These are phyloP conservation scores for Phaeosphaeriaceae sp. DNA, from an alignment of 2,329 filamentous ascomycete genomes.

Conservation along the genomic window DNA sequence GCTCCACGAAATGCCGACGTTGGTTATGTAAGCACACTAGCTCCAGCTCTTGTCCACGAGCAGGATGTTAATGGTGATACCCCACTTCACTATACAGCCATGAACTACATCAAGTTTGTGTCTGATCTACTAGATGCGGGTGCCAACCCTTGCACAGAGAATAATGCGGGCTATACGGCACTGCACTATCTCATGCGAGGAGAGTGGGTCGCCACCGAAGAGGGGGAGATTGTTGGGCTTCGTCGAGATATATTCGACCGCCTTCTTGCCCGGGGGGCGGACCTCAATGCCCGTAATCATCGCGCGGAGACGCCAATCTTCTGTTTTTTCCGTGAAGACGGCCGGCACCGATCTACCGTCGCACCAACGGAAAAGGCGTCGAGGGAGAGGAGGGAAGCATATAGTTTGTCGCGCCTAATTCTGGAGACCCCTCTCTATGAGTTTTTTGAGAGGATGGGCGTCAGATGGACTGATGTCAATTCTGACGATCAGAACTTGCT, in stretches of 20 bases:
- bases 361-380: background rate
- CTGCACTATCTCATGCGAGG: conserved; percentile 17
- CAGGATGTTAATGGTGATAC: conserved; percentile 1
- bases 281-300: conserved; percentile 20
- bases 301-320: conserved; percentile 24
- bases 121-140: conserved; percentile 12
- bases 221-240: background rate
- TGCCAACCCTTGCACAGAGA: conserved; percentile 6
- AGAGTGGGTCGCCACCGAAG: background rate
- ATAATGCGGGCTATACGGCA: conserved; percentile 12
- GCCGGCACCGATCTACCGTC: background rate
- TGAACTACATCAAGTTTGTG: background rate
- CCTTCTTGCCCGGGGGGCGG: conserved; percentile 8
- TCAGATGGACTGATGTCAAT: background rate
- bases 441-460: background rate
- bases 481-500: background rate
- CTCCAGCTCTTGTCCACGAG: conserved; percentile 13
- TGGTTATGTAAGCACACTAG: background rate
- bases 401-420: background rate
- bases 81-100: conserved; percentile 9
- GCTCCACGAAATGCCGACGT: background rate
- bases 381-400: background rate
- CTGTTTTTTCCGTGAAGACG: conserved; percentile 4
- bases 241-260: conserved; percentile 6
- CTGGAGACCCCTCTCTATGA: background rate